Conservation (phyloP, 805 yeast species). For the Schwanniomyces sp. region DNA sequence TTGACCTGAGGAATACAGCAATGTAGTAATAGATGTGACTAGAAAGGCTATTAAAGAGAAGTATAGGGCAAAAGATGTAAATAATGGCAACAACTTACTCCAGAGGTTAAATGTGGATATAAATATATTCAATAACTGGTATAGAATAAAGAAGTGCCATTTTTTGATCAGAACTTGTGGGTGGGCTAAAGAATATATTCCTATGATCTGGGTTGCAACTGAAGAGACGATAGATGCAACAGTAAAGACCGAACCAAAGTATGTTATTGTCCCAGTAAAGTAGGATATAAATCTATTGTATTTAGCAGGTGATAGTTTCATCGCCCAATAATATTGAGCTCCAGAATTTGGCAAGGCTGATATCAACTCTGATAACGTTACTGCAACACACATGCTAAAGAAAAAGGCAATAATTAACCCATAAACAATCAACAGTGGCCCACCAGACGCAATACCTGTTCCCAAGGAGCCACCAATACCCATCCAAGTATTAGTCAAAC, state of each 20-base stretch:
- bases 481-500: conserved; percentile 44
- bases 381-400: conserved; percentile 37
- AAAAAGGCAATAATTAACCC: conserved; percentile 40
- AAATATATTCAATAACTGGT: conserved; percentile 33
- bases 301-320: conserved; percentile 38
- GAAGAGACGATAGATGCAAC: conserved; percentile 39
- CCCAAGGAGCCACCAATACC: conserved; percentile 41
- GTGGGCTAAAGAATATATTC: conserved; percentile 34
- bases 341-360: conserved; percentile 43
- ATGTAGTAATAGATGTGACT: conserved; percentile 38
- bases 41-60: conserved; percentile 32
- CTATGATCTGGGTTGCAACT: conserved; percentile 35
- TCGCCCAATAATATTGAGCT: conserved; percentile 45
- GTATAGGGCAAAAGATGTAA: conserved; percentile 36
- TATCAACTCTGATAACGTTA: conserved; percentile 38
- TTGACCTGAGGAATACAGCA: conserved; percentile 35
- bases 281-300: conserved; percentile 38
- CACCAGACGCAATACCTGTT: conserved; percentile 43
- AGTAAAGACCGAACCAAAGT: conserved; percentile 45
- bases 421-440: conserved; percentile 40
- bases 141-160: conserved; percentile 37
- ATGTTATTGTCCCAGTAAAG: conserved; percentile 39
- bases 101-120: conserved; percentile 35
- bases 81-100: conserved; percentile 33
- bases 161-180: conserved; percentile 26